Evolutionary conservation across 129 eudicot genomes (phyloP), one percentile per base, ranked within the genome.

Genomic region (Centaurea solstitialis): DNA sequence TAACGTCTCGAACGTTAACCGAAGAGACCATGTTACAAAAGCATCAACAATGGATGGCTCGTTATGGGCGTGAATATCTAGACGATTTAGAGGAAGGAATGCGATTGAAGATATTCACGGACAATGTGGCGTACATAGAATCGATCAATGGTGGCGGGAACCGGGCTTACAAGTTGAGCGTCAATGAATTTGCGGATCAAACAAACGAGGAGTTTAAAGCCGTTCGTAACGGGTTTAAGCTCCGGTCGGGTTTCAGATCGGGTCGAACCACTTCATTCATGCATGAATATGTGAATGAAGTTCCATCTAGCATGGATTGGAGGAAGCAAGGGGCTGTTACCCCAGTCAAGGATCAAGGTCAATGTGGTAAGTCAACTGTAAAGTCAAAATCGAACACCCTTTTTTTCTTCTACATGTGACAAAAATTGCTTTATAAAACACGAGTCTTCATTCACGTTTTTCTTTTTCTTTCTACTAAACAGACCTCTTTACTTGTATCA

Each of bases 291-390:
- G 84, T 89, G 62, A 75, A 85, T 3, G 81, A 66, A 8, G 76
- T 86, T 45, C 88, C 90, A 10, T 70, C 85, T 5, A 64, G 78
- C 75, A 70, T 88, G 73, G 91, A 88, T 64, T 88, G 91, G 91
- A 82, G 91, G 70, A 79, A 82, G 75, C 68, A 82, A 66, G 86
- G 86, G 11, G 89, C 79, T 68, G 89, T 86, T 10, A 86, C 86
- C 15, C 72, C 82, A 5, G 28, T 87, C 35, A 71, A 80, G 65
- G 77, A 82, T 77, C 83, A 79, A 79, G 86, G 80, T 69, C 72
- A 30, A 57, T 88, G 91, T 82, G 89, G 88, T 84, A 87, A 23
- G 53, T 9, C 57, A 2, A 7, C 64, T 41, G 8, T 37, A 21
- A 43, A n/a, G 24, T 6, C 23, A 13, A 74, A 0, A 69, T 57